phyloP scores from a whole-genome alignment of 2,329 filamentous ascomycete species.

The Curvularia sp. region DNA sequence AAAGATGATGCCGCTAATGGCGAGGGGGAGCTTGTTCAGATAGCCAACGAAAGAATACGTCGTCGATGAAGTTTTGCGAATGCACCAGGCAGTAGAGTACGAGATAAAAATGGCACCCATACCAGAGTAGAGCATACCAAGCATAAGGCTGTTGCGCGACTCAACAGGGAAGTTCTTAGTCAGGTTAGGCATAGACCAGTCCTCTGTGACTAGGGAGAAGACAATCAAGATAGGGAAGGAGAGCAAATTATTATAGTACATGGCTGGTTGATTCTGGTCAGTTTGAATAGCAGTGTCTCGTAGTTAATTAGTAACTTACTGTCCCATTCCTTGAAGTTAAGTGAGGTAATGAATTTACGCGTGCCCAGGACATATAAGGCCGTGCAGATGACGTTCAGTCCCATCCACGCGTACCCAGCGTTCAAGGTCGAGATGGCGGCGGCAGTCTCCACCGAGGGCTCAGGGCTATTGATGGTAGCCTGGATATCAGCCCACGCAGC shows the following conservation, averaged over 20 bases:
- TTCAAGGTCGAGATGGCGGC: conserved; percentile 74
- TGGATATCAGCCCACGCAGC: conserved; percentile 98
- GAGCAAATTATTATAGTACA: conserved; percentile 99
- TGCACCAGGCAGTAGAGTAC: conserved; percentile 98
- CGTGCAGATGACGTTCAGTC: conserved; percentile 89
- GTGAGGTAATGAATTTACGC: conserved; percentile 98
- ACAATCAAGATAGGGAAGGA: conserved; percentile 89
- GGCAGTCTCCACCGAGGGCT: conserved; percentile 61
- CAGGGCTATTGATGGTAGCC: conserved; percentile 73
- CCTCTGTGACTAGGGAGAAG: conserved; percentile 81
- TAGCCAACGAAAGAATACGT: conserved; percentile 99
- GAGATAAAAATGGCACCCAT: conserved; percentile 95
- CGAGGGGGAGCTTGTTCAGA: conserved; percentile 98
- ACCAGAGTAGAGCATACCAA: conserved; percentile 93
- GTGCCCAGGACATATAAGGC: conserved; percentile 88
- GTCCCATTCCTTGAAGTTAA: conserved; percentile 99
- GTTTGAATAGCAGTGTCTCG: not conserved
- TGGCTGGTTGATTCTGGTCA: conserved; percentile 64
- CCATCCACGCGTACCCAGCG: conserved; percentile 3
- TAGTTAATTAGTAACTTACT: conserved; percentile 66
- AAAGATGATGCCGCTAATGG: conserved; percentile 89
- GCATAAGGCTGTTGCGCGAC: conserved; percentile 76
- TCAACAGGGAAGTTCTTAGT: conserved; percentile 83
- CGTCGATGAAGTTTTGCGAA: conserved; percentile 94
- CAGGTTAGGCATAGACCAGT: conserved; percentile 89